phyloP scores from a whole-genome alignment of 805 yeast species.

The Suhomyces xylopsoci region DNA sequence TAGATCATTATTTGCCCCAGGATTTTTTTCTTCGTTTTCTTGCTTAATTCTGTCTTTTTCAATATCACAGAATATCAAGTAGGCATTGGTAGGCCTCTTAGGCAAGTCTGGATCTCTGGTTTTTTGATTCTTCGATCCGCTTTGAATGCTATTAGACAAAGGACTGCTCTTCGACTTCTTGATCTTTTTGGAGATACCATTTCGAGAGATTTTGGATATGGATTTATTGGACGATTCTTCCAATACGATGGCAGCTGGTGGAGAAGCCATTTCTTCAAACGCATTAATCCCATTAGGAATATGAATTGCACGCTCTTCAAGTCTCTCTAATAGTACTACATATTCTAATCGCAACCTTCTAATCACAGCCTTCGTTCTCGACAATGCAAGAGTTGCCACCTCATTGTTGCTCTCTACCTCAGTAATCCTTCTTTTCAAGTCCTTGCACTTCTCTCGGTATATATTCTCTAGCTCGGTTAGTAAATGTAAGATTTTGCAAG shows the following conservation, averaged over 20 bases:
- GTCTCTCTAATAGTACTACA: constrained; percentile 70
- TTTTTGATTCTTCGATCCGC: constrained; percentile 24
- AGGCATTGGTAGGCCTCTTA: constrained; percentile 87
- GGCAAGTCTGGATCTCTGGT: constrained; percentile 82
- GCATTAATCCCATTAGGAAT: constrained; percentile 25
- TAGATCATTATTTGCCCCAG: constrained; percentile 55
- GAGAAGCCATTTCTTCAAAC: constrained; percentile 37
- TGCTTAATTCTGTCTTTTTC: constrained; percentile 72
- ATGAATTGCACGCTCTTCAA: constrained; percentile 54
- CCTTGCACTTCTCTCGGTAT: constrained; percentile 66
- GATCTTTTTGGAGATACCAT: constrained; percentile 16
- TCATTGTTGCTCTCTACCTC: constrained; percentile 80
- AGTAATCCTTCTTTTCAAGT: constrained; percentile 61
- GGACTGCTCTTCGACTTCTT: constrained; percentile 19
- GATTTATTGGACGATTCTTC: constrained; percentile 27
- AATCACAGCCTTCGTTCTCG: constrained; percentile 71
- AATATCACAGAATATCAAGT: constrained; percentile 79
- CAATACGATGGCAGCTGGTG: constrained; percentile 36
- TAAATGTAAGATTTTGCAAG: not conserved
- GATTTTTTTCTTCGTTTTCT: constrained; percentile 50
- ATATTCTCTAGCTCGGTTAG: constrained; percentile 26
- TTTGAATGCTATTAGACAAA: constrained; percentile 19
- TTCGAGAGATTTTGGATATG: constrained; percentile 14
- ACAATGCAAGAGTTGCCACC: constrained; percentile 67
- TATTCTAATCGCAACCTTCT: constrained; percentile 81